Evolutionary conservation across 257 asterid species (phyloP).

Genomic region (Echium plantagineum): DNA sequence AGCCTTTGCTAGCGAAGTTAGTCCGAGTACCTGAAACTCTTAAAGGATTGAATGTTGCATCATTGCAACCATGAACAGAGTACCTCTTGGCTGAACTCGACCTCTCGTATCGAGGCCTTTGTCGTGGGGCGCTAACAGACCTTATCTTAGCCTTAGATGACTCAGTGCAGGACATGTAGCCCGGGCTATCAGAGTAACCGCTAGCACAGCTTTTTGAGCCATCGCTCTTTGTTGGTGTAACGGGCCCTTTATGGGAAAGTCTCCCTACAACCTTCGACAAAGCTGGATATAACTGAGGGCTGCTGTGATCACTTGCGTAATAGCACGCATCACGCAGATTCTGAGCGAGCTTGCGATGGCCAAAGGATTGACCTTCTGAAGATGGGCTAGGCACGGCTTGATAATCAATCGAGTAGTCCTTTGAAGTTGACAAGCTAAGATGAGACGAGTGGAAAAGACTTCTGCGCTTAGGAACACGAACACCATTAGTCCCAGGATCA

Average conservation of each 20-base stretch:
- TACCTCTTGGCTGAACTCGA: conserved; percentile 56
- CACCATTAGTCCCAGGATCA: conserved; percentile 24
- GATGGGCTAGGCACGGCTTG: conserved; percentile 37
- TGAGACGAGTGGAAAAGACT: conserved; percentile 45
- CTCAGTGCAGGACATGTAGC: conserved; percentile 72
- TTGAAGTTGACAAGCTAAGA: conserved; percentile 40
- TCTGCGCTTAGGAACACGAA: conserved; percentile 22
- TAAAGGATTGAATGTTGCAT: conserved; percentile 27
- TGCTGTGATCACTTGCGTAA: conserved; percentile 39
- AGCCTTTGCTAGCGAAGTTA: conserved; percentile 44
- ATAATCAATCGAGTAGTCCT: conserved; percentile 47
- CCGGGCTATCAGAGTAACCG: conserved; percentile 62
- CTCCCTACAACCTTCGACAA: conserved; percentile 28
- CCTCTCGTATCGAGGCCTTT: conserved; percentile 55
- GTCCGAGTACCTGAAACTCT: conserved; percentile 28
- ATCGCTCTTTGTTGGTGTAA: conserved; percentile 75
- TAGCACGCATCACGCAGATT: conserved; percentile 28
- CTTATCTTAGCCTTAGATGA: conserved; percentile 81
- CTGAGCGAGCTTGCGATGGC: conserved; percentile 28
- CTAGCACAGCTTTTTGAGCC: conserved; percentile 52
- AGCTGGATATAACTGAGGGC: conserved; percentile 44
- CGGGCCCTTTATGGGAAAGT: conserved; percentile 28
- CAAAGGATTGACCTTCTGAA: conserved; percentile 44
- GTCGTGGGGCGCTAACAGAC: conserved; percentile 82
- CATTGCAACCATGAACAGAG: conserved; percentile 41